Conservation (phyloP, 805 yeast species). For the Wickerhamiella kurtzmanii region DNA sequence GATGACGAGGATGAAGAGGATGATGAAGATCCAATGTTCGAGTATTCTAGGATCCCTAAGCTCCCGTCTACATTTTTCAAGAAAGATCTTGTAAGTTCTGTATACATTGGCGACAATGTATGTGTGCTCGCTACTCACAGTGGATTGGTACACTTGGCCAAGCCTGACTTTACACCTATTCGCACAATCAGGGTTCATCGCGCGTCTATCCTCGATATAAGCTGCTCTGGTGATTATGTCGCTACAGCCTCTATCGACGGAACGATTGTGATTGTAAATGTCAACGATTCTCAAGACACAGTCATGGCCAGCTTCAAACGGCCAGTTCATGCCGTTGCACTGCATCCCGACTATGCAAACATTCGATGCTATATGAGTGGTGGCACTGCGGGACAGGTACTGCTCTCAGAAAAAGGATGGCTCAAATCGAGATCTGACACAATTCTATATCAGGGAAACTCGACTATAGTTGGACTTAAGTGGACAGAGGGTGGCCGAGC, state of each 20-base stretch:
- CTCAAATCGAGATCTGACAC: conserved; percentile 67
- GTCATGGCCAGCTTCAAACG: conserved; percentile 70
- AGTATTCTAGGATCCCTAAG: conserved; percentile 54
- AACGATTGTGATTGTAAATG: conserved; percentile 68
- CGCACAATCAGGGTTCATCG: conserved; percentile 73
- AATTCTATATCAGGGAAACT: conserved; percentile 31
- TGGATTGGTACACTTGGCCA: conserved; percentile 60
- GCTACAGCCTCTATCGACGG: conserved; percentile 94
- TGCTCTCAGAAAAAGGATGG: conserved; percentile 72
- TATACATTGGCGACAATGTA: conserved; percentile 43
- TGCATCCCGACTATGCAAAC: conserved; percentile 54
- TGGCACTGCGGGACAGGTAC: conserved; percentile 76
- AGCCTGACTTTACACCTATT: conserved; percentile 43
- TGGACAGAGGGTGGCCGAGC: conserved; percentile 46
- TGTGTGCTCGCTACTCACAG: conserved; percentile 82
- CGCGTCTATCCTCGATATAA: conserved; percentile 64
- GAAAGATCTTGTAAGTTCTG: conserved; percentile 67
- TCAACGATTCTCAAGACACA: conserved; percentile 47
- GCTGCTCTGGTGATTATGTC: conserved; percentile 53
- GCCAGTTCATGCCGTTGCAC: conserved; percentile 75
- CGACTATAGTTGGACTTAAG: conserved; percentile 50
- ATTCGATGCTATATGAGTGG: conserved; percentile 67
- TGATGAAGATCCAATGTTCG: conserved; percentile 50
- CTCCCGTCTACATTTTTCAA: conserved; percentile 60
- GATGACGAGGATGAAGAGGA: conserved; percentile 25